These are phyloP conservation scores for Lachancea nothofagi DNA, from an alignment of 805 yeast species.

Conservation along the genomic window DNA sequence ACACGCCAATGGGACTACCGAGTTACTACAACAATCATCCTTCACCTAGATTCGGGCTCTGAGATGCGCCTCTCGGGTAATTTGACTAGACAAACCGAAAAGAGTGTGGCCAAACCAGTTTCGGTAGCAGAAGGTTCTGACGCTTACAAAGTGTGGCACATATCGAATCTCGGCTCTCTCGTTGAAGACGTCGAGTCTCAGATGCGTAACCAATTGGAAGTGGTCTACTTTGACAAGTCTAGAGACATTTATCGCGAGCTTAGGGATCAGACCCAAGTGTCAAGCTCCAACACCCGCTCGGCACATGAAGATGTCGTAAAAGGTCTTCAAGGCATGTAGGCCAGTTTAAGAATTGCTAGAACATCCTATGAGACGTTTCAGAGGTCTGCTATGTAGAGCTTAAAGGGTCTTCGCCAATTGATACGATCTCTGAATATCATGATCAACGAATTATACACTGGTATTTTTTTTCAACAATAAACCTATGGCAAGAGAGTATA, in stretches of 20 bases:
- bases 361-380: background rate
- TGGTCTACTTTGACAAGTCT: constrained; percentile 92
- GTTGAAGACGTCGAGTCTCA: constrained; percentile 86
- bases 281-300: constrained; percentile 23
- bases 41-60: constrained; percentile 48
- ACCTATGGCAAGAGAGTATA: no score
- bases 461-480: constrained; percentile 1
- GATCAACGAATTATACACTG: background rate
- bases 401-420: no score
- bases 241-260: constrained; percentile 77
- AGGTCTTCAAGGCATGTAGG: constrained; percentile 31
- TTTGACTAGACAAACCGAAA: constrained; percentile 77
- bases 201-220: constrained; percentile 81
- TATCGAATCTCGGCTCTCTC: constrained; percentile 77
- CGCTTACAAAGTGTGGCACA: constrained; percentile 39
- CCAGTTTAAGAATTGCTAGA: no score
- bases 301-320: constrained; percentile 35
- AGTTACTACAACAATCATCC: constrained; percentile 81
- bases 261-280: constrained; percentile 35
- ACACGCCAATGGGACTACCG: constrained; percentile 45
- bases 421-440: background rate
- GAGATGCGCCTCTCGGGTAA: constrained; percentile 65
- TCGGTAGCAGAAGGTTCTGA: background rate
- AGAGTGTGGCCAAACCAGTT: constrained; percentile 39
- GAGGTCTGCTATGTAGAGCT: no score